phyloP scores from a whole-genome alignment of 177 flowering plant genomes.

The Telopea speciosissima region DNA sequence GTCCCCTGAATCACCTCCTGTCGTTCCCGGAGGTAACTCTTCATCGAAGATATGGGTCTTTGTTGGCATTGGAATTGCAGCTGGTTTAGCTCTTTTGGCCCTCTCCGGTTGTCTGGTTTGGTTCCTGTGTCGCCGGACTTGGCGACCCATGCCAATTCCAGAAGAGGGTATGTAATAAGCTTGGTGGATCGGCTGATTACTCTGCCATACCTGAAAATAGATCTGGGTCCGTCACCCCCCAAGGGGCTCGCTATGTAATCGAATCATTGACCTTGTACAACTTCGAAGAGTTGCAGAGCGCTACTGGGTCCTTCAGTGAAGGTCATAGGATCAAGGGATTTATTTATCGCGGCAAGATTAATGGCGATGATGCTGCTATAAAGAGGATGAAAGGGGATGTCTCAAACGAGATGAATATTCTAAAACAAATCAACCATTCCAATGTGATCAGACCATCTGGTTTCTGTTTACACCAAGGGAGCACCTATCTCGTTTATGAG shows the following conservation, averaged over 20 bases:
- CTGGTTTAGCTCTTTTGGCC: too few species aligned
- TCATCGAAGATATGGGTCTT: slow-evolving; percentile 35
- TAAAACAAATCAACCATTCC: slow-evolving; percentile 60
- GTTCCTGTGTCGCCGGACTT: slow-evolving; percentile 18
- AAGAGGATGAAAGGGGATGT: slow-evolving; percentile 67
- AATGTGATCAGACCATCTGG: slow-evolving; percentile 63
- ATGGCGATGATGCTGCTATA: slow-evolving; percentile 57
- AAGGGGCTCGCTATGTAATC: slow-evolving; percentile 29
- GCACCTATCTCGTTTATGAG: slow-evolving; percentile 65
- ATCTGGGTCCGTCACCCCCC: slow-evolving; percentile 24
- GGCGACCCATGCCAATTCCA: slow-evolving; percentile 3
- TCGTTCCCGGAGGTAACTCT: slow-evolving; percentile 6
- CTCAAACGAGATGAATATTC: slow-evolving; percentile 43
- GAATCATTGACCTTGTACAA: slow-evolving; percentile 49
- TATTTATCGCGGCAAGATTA: slow-evolving; percentile 45
- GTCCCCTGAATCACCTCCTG: slow-evolving; percentile 14
- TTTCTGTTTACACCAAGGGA: slow-evolving; percentile 50
- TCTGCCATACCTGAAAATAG: slow-evolving; percentile 4
- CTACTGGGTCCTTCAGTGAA: slow-evolving; percentile 46
- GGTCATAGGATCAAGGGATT: slow-evolving; percentile 45
- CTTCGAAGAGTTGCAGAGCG: slow-evolving; percentile 47
- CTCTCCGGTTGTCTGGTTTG: slow-evolving; percentile 23
- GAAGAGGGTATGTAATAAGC: background rate
- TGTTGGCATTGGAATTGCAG: slow-evolving; percentile 50
- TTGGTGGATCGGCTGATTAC: slow-evolving; percentile 4